Evolutionary conservation across 2,329 filamentous ascomycete genomes (phyloP), one percentile per base, ranked within the genome.

Genomic region (Cercospora zeina): DNA sequence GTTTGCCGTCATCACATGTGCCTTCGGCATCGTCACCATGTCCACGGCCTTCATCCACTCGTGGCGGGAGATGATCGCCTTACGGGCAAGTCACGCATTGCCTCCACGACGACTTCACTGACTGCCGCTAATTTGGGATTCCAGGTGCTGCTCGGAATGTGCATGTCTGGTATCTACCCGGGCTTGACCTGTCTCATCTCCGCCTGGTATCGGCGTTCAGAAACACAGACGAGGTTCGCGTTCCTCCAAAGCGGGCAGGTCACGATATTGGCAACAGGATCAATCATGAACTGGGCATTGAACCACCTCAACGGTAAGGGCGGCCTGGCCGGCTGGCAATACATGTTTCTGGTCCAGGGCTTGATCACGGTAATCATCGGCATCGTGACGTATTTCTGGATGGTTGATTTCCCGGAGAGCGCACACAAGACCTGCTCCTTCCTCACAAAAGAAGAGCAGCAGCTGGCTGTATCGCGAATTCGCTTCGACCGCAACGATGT

Each of bases 291-390:
- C 71, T 90, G 82, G 69, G 87, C 83, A 0, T 78, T 90, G n/a
- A 88, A 89, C 62, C 79, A 84, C 54, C 77, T 89, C 2, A 74
- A 88, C 66, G 85, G 85, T 1, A 77, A 73, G 9, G 78, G 77
- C 1, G 83, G 82, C 4, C 70, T 89, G 24, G 80, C 81, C 9
- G 86, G 87, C 1, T 89, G 87, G 86, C 82, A 85, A 30, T 89
- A 84, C 80, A 89, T 89, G 85, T 89, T 86, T 66, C 72, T 89
- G 0, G 84, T 89, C 0, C 86, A 89, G 68, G 87, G 87, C 0
- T 69, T 83, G 9, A 84, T 89, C 66, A 81, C 87, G 4, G 73
- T 73, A 16, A 73, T 85, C 21, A 75, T 89, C 19, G 86, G 86
- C 2, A 68, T 87, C 31, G 62, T 81, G 11, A 88, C 86, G 0